Evolutionary conservation across 306 rosid genomes (phyloP).

Genomic region (Cicer bijugum): DNA sequence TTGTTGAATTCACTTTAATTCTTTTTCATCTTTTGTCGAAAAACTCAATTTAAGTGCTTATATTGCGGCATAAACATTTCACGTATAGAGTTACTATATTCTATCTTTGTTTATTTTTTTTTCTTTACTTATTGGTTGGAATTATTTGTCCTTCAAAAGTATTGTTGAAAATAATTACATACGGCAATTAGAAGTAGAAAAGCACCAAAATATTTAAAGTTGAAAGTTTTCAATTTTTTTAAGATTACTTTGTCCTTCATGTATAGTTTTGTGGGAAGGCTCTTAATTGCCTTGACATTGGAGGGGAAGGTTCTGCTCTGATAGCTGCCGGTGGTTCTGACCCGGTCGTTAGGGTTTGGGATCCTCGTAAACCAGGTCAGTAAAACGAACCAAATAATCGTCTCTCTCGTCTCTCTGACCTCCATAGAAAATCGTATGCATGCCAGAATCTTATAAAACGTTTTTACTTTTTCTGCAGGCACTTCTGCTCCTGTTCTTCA

Average conservation of each 20-base stretch:
- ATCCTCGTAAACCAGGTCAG: constrained; percentile 95
- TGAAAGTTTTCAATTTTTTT: constrained; percentile 10
- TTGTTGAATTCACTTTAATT: constrained; percentile 8
- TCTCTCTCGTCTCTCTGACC: constrained; percentile 27
- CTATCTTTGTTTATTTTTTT: background rate
- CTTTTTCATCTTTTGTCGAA: background rate
- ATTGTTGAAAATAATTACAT: constrained; percentile 18
- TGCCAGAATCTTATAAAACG: constrained; percentile 16
- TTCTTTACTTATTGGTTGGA: background rate
- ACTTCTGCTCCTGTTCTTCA: constrained; percentile 85
- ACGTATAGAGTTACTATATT: background rate
- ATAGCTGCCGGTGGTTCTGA: constrained; percentile 91
- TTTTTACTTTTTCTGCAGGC: constrained; percentile 52
- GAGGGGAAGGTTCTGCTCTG: constrained; percentile 84
- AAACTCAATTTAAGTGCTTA: background rate
- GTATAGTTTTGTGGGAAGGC: constrained; percentile 75
- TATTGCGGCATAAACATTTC: too few species aligned
- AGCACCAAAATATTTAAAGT: constrained; percentile 25
- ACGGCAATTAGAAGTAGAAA: constrained; percentile 11
- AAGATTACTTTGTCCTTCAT: constrained; percentile 36
- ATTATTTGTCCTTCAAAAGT: constrained; percentile 5
- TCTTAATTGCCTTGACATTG: constrained; percentile 84
- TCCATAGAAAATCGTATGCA: background rate
- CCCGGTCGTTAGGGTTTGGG: constrained; percentile 86
- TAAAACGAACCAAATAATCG: constrained; percentile 24